Percentiles rank a stretch among this genome's conserved stretches.
Evolutionary conservation across 2,329 filamentous ascomycete genomes (phyloP).

Genomic region (Colletotrichum melonis): DNA sequence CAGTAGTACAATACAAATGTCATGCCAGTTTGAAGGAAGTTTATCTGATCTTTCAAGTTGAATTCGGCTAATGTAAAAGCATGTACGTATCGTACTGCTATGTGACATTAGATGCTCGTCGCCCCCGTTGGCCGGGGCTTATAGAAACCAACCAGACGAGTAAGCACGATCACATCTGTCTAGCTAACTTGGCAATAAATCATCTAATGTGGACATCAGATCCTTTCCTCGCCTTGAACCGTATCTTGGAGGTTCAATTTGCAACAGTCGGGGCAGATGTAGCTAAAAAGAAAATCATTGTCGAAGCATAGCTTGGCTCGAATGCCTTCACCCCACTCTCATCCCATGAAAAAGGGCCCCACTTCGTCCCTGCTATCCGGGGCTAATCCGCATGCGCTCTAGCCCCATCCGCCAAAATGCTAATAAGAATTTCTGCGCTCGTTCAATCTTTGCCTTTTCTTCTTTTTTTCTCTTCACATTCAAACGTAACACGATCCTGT

Average conservation of each 20-base stretch:
- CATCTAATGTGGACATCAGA: background rate
- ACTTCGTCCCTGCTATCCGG: background rate
- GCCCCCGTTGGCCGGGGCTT: background rate
- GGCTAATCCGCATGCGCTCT: constrained; percentile 24
- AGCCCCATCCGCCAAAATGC: constrained; percentile 4
- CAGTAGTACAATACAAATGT: background rate
- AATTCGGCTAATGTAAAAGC: background rate
- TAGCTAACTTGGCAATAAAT: constrained; percentile 10
- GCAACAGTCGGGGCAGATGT: constrained; percentile 4
- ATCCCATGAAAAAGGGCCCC: background rate
- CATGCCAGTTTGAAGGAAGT: background rate
- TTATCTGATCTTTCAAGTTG: background rate
- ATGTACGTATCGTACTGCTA: background rate
- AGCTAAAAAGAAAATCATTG: background rate
- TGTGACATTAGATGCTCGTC: background rate
- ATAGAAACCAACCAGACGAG: background rate
- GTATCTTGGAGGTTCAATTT: background rate
- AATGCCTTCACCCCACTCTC: background rate
- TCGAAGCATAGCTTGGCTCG: constrained; percentile 11
- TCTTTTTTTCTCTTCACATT: constrained; percentile 19
- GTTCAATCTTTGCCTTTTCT: background rate
- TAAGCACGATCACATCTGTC: background rate
- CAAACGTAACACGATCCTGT: constrained; percentile 34
- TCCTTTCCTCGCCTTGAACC: background rate
- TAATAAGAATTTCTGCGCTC: constrained; percentile 29